Conservation (phyloP, 208 protist genomes). For the Phytomonas sp. region DNA sequence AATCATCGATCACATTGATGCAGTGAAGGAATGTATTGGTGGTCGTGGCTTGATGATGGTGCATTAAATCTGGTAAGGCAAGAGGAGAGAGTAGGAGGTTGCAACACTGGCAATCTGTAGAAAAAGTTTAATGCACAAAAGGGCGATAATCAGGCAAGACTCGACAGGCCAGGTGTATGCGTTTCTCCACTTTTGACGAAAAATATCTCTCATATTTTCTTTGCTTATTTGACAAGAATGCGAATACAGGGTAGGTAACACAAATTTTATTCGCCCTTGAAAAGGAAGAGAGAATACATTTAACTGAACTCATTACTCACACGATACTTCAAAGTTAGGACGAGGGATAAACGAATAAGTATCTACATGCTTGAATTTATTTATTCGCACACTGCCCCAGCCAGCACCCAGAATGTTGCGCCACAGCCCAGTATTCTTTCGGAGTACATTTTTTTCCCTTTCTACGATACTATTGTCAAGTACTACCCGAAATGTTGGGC, state of each 20-base stretch:
- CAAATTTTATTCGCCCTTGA: not conserved
- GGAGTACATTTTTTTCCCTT: constrained; percentile 70
- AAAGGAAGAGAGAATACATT: not conserved
- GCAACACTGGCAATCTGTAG: not conserved
- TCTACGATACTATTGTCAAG: constrained; percentile 68
- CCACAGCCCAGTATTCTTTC: constrained; percentile 58
- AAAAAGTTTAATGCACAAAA: not conserved
- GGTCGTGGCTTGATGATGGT: constrained; percentile 86
- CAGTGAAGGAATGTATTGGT: constrained; percentile 78
- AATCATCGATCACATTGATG: constrained; percentile 87
- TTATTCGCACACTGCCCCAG: constrained; percentile 26
- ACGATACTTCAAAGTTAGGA: not conserved
- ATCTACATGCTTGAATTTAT: constrained; percentile 2
- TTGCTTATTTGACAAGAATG: constrained; percentile 7
- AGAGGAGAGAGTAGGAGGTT: too few relatives aligned
- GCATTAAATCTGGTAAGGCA: constrained; percentile 26
- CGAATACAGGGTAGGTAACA: not conserved
- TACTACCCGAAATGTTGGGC: constrained; percentile 53
- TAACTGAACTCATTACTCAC: not conserved
- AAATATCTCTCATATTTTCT: constrained; percentile 7
- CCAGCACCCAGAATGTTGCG: constrained; percentile 21
- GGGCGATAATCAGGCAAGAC: not conserved
- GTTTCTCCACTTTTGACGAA: not conserved
- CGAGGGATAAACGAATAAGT: not conserved
- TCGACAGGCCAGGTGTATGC: not conserved